Conservation (phyloP, 768 basidiomycete species). For the Hydnomerulius pinastri region DNA sequence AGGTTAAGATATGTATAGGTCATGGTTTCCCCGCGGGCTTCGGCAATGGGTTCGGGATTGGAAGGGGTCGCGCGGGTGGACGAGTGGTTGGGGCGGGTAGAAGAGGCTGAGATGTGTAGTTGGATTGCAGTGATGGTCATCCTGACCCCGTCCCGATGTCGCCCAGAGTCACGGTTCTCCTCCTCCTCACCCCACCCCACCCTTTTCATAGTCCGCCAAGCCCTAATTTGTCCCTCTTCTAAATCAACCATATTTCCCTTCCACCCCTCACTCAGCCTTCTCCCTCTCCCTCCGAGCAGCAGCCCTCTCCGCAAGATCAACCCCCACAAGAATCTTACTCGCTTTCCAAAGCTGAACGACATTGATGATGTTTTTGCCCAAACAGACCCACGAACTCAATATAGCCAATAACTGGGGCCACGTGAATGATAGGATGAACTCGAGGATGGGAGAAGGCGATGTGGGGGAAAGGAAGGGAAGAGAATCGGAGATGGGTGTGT, state of each 20-base stretch:
- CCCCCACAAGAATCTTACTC: constrained; percentile 89
- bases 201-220: neutral
- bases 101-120: no score
- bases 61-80: no score
- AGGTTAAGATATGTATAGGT: constrained; percentile 6
- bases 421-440: constrained; percentile 47
- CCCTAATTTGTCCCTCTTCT: neutral
- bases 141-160: no score
- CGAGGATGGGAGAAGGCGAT: constrained; percentile 20
- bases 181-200: neutral
- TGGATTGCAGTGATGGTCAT: no score
- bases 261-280: constrained; percentile 12
- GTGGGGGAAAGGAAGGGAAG: constrained; percentile 14
- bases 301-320: constrained; percentile 86
- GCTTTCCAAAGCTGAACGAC: constrained; percentile 98
- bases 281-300: constrained; percentile 62
- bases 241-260: neutral
- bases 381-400: constrained; percentile 65
- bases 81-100: no score
- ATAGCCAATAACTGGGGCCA: constrained; percentile 77
- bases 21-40: constrained; percentile 1
- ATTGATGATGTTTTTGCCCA: constrained; percentile 90
- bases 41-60: no score
- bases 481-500: constrained; percentile 57
- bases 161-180: neutral